Base-by-base conservation (phyloP, 225 moss, liverwort and hornwort genomes). In the Pleurozium schreberi region DNA sequence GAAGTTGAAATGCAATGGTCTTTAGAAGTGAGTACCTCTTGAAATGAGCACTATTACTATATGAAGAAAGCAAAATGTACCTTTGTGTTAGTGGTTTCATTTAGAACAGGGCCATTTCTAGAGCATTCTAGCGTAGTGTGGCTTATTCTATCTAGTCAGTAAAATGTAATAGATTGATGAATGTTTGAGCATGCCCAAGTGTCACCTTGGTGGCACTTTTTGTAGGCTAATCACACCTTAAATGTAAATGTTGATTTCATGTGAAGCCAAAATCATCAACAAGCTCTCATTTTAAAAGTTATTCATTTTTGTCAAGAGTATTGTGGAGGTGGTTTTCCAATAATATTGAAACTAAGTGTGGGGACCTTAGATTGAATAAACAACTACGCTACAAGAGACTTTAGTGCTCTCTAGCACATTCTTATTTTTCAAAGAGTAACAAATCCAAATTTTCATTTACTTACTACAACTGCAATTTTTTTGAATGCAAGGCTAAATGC, bases 161-260 rank as follows among this genome's bases (percentile, higher is more conserved):
- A 59, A 25, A 60, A 60, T 27, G 60, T 61, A 61, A 6, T 15
- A 63, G 31, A 31, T 63, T 33, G 8, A 16, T 63, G 42, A 26
- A 70, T 70, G 15, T 5, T 42, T 70, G 70, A 42, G 14, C 1
- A 1, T 26, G 12, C 22, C n/a, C 4, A n/a, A 22, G 6, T 0
- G 2, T 9, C 14, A 2, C 26, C 14, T 42, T 42, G 40, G 14
- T 25, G 8, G 6, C 3, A 69, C 0, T 40, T 1, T 0, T 40
- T 42, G 15, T 5, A 26, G 9, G 70, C 0, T 70, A 70, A 14
- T 69, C 8, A 40, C 14, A 69, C 69, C 14, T 40, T 31, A n/a
- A 68, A 5, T n/a, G n/a, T n/a, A n/a, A n/a, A n/a, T n/a, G 10
- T 73, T 71, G 26, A 10, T 8, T 27, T 16, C 43, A 9, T 9